Conservation (phyloP, 257 asterid species). For the Penstemon davidsonii region DNA sequence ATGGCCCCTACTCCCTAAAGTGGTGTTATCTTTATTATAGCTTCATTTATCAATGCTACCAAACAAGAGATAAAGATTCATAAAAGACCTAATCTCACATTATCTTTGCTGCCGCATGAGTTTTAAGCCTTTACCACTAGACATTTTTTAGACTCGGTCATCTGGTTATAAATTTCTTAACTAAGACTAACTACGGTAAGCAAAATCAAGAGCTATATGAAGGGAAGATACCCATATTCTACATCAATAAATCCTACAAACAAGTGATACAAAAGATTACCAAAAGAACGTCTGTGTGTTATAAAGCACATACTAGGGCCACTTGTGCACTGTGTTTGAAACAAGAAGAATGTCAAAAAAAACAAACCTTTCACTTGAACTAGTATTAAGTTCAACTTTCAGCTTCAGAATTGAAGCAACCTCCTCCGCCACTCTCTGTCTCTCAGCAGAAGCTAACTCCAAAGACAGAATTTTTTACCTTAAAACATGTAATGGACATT, state of each 20-base stretch:
- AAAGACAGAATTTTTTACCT: slow-evolving; percentile 19
- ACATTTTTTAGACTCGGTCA: background rate
- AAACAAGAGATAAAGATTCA: no score
- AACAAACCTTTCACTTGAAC: slow-evolving; percentile 74
- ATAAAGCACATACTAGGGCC: background rate
- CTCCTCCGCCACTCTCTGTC: slow-evolving; percentile 82
- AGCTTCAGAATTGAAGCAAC: slow-evolving; percentile 88
- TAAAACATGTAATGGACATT: background rate
- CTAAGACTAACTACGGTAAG: background rate
- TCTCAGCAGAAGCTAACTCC: slow-evolving; percentile 77
- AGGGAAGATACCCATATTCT: background rate
- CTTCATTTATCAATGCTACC: no score
- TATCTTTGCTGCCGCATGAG: no score
- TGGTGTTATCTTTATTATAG: no score
- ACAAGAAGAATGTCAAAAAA: background rate
- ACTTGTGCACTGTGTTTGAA: background rate
- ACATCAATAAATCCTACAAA: background rate
- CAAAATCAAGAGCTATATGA: background rate
- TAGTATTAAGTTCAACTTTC: slow-evolving; percentile 71
- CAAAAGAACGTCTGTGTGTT: no score
- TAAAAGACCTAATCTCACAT: no score
- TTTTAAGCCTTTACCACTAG: background rate
- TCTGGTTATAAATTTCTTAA: background rate
- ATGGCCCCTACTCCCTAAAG: no score
- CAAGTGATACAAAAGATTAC: background rate